Base-by-base conservation (phyloP, 192 early-diverging fungal species). In the Entomortierella lignicola region DNA sequence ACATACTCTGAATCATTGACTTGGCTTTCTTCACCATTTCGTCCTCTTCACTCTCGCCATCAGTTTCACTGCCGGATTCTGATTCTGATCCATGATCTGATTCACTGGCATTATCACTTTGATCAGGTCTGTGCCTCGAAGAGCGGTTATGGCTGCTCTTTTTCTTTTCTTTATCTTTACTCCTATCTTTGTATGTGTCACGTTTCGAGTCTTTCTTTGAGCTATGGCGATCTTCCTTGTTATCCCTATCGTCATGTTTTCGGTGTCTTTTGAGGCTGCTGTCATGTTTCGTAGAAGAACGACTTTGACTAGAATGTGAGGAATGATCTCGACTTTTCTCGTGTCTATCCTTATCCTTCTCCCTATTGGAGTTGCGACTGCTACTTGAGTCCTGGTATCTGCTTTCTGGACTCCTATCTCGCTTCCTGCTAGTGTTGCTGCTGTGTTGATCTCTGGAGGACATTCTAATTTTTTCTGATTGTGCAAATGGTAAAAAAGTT, bases 21-120 rank as follows among this genome's bases (percentile, higher is more conserved):
- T 77, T 77, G 12, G 74, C 74, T 21, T 77, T 77, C 61, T 69
- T 77, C 31, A 77, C 32, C 60, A 65, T 23, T 50, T 77, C 74
- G 34, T 77, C 66, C 27, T 77, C 74, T 18, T 64, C 71, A 27
- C 66, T 69, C 21, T 63, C 66, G 29, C 74, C 69, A 18, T 48
- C 71, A 1, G 61, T 43, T 26, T 20, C 54, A 21, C 65, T 75
- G 0, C 30, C 54, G 18, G 65, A 44, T 29, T 42, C 63, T 43
- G 62, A 65, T 2, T 1, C 62, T 17, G 57, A 52, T n/a, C 55
- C 55, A 10, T 37, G 44, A 4, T 12, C 43, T 2, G 58, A 63
- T n/a, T 32, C 29, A 8, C 27, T 42, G 34, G 34, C 34, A 39
- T 56, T 48, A 1, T 60, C 37, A 26, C 51, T 60, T 10, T 29